These are phyloP conservation scores for Pholiota conissans DNA, from an alignment of 768 basidiomycete genomes.

Conservation along the genomic window DNA sequence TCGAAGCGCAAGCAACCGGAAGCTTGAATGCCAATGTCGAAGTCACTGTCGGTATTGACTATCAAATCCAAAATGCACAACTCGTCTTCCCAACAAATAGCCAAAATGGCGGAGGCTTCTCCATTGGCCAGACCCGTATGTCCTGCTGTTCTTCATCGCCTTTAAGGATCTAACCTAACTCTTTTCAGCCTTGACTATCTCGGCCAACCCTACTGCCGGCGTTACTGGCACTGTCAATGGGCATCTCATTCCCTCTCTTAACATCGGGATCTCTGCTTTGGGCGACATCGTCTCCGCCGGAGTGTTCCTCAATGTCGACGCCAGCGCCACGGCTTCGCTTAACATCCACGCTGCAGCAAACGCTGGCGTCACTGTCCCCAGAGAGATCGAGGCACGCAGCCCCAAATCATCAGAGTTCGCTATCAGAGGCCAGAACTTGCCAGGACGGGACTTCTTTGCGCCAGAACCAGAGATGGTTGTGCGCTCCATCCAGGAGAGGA, in stretches of 20 bases:
- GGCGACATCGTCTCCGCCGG: conserved; percentile 32
- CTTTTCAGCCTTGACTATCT: conserved; percentile 37
- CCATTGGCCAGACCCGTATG: conserved; percentile 43
- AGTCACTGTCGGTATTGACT: conserved; percentile 42
- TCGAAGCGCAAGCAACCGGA: conserved; percentile 37
- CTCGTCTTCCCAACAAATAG: conserved; percentile 43
- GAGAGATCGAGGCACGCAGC: too few species aligned
- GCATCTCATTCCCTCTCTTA: conserved; percentile 49
- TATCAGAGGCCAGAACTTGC: too few species aligned
- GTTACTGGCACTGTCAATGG: conserved; percentile 42
- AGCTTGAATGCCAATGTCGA: conserved; percentile 37
- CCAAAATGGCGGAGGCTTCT: conserved; percentile 26
- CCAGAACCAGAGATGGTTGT: too few species aligned
- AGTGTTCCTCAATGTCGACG: conserved; percentile 43
- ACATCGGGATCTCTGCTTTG: conserved; percentile 45
- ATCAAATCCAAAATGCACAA: conserved; percentile 39
- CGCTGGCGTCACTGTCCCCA: too few species aligned
- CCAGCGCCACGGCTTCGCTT: conserved; percentile 34
- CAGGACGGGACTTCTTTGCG: too few species aligned
- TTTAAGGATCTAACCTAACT: background rate
- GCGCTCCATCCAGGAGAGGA: too few species aligned
- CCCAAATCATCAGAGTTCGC: too few species aligned
- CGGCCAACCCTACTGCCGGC: conserved; percentile 37
- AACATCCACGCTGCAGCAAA: too few species aligned
- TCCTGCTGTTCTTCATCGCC: conserved; percentile 7